These are phyloP conservation scores for Scenedesmus sp. DNA, from an alignment of 163 green algal genomes.

Conservation along the genomic window DNA sequence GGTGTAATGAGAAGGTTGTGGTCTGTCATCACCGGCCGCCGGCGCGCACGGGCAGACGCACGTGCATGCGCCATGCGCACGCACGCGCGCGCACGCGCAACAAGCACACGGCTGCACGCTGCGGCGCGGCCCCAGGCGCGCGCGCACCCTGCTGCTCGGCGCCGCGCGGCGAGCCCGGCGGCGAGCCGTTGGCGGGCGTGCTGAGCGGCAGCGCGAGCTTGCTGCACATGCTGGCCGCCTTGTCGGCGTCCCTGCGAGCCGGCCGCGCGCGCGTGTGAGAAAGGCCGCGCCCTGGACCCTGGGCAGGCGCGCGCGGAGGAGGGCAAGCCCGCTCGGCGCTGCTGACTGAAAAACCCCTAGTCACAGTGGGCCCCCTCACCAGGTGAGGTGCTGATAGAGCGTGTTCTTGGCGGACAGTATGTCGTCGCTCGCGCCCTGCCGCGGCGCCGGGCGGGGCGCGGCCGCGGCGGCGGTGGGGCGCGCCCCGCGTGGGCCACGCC, in stretches of 20 bases:
- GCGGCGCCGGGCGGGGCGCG: no score
- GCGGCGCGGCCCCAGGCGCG: neutral
- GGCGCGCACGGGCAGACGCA: neutral
- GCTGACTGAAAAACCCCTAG: no score
- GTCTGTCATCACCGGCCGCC: constrained; percentile 30
- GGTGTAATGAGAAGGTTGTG: constrained; percentile 44
- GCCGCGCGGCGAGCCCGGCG: constrained; percentile 41
- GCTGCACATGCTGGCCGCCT: constrained; percentile 39
- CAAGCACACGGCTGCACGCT: neutral
- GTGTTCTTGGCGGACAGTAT: constrained; percentile 84
- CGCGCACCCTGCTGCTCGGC: neutral
- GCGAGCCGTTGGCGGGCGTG: constrained; percentile 50
- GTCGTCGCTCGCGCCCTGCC: constrained; percentile 81
- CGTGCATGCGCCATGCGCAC: neutral
- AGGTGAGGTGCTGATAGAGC: constrained; percentile 86
- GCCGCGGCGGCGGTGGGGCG: no score
- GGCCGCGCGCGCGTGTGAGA: no score
- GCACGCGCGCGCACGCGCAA: neutral
- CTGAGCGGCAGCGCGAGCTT: constrained; percentile 40
- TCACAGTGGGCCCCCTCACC: no score
- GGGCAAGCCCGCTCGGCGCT: no score
- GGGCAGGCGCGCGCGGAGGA: no score
- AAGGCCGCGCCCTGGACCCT: no score
- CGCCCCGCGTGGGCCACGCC: no score
- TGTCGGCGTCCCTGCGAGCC: constrained; percentile 67